Evolutionary conservation across 2,329 filamentous ascomycete genomes (phyloP).

Genomic region (Aspergillus sp.): DNA sequence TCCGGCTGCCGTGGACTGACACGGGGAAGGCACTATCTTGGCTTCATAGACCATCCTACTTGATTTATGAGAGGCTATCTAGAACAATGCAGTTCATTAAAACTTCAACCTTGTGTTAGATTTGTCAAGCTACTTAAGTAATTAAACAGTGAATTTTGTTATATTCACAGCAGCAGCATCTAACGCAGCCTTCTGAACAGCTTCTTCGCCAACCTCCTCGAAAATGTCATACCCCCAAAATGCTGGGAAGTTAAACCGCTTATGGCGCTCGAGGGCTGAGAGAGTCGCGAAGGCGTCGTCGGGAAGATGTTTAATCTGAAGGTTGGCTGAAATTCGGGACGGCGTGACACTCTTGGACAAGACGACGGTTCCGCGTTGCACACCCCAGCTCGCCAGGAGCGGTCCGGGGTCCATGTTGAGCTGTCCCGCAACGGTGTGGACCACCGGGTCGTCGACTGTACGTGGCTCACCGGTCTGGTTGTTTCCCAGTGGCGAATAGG

Average conservation of each 20-base stretch:
- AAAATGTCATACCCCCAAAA: constrained; percentile 37
- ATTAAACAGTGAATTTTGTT: constrained; percentile 23
- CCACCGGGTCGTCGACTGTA: constrained; percentile 59
- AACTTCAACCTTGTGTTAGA: too few relatives aligned
- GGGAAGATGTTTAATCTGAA: constrained; percentile 32
- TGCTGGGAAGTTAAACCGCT: constrained; percentile 34
- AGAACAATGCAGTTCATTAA: too few relatives aligned
- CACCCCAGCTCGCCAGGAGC: constrained; percentile 54
- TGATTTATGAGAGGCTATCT: too few relatives aligned
- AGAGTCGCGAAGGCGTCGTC: constrained; percentile 28
- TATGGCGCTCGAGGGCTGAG: constrained; percentile 31
- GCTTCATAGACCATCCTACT: too few relatives aligned
- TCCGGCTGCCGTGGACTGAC: too few relatives aligned
- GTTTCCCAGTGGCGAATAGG: constrained; percentile 53
- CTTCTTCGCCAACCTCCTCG: constrained; percentile 29
- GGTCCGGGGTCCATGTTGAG: constrained; percentile 57
- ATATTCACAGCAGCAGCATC: constrained; percentile 19
- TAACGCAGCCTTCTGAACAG: constrained; percentile 19
- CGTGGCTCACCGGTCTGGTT: constrained; percentile 46
- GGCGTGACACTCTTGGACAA: constrained; percentile 56
- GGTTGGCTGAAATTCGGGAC: constrained; percentile 49
- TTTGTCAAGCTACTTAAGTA: too few relatives aligned
- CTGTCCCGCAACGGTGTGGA: constrained; percentile 62
- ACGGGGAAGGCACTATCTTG: too few relatives aligned
- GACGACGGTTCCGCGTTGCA: constrained; percentile 55